Conservation (phyloP, 306 rosid genomes). For the Albizia julibrissin region DNA sequence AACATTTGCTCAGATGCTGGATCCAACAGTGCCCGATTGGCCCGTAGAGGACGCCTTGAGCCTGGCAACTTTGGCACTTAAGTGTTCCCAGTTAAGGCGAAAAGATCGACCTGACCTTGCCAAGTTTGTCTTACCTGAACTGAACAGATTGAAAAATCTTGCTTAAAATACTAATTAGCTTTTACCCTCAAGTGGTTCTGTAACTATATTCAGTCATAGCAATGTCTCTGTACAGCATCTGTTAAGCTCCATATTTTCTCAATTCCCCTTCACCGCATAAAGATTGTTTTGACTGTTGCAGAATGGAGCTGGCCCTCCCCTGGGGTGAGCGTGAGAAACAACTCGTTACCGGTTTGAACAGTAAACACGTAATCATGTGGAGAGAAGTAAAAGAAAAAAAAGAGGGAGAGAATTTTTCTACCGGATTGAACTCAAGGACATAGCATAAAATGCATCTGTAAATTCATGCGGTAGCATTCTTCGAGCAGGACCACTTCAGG, state of each 20-base stretch:
- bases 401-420: background rate
- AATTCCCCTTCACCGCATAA: background rate
- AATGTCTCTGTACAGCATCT: conserved; percentile 27
- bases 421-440: background rate
- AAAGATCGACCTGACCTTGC: conserved; percentile 52
- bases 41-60: background rate
- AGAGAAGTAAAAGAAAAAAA: background rate
- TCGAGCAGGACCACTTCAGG: background rate
- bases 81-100: conserved; percentile 14
- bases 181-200: background rate
- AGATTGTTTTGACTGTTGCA: conserved; percentile 16
- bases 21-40: conserved; percentile 27
- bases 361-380: background rate
- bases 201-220: background rate
- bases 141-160: conserved; percentile 28
- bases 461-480: background rate
- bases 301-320: conserved; percentile 35
- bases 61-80: background rate
- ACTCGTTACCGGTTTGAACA: conserved; percentile 27
- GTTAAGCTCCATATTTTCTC: conserved; percentile 17
- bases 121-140: conserved; percentile 39
- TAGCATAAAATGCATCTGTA: conserved; percentile 23
- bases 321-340: conserved; percentile 25
- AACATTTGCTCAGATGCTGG: conserved; percentile 38
- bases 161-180: background rate